Base-by-base conservation (phyloP, 768 basidiomycete species). In the Scleroderma bovista region DNA sequence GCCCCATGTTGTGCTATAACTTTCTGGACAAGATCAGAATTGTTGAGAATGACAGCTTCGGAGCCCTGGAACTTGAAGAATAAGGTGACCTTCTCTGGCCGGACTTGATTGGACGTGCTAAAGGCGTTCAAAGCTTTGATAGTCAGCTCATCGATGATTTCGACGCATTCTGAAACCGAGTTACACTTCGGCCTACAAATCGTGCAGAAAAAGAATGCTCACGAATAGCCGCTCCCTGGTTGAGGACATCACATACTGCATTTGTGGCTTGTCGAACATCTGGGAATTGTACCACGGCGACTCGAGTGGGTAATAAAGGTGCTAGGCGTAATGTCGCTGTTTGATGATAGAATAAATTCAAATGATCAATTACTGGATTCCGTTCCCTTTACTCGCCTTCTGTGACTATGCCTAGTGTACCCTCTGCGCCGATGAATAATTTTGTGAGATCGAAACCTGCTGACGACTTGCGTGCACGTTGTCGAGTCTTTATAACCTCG, bases 361-460 rank as follows among this genome's bases (percentile, higher is more conserved):
- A 24, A 17, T 8, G 23, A 23, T 17, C 16, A 7, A 15, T 5
- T 6, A 16, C n/a, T 16, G 39, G 2, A 16, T 2, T 9, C 26
- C 10, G 33, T 20, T 22, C 39, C 13, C 31, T 39, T 24, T 16
- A 43, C 63, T 36, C 46, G 75, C 85, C 83, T 72, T 93, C 89
- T 0, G 87, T 89, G 13, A 93, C 80, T 55, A 93, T 85, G 2
- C 90, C 90, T 26, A 92, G 65, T 0, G 88, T 92, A 2, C 90
- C 90, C 66, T 93, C 90, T 2, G 87, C 86, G 4, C 90, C 90
- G 48, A 91, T 84, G 68, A 91, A 90, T 6, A 90, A 62, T 63
- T 91, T 91, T 0, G 87, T 90, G 2, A 77, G 73, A 60, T 93
- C 91, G 59, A 85, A 91, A 0, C 91, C 90, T 0, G 88, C 86